A percentile compares a stretch with the other conserved stretches of the same genome.
Evolutionary conservation across 1,284 basidiomycete species (phyloP).

Genomic region (Cryptococcus sp.): DNA sequence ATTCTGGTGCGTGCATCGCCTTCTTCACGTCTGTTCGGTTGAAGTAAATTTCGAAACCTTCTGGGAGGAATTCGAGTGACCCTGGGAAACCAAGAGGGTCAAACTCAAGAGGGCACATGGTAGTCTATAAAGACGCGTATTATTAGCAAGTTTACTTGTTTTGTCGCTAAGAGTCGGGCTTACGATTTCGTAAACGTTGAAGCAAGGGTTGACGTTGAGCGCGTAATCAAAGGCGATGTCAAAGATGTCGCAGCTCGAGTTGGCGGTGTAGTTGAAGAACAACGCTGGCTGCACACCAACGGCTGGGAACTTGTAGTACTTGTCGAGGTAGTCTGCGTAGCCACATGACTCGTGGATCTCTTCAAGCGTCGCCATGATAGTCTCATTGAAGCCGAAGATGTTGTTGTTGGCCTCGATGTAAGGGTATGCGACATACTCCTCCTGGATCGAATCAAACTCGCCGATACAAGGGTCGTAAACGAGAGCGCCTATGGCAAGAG

Average conservation of each 20-base stretch:
- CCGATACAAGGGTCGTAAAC: slow-evolving; percentile 36
- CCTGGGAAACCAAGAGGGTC: slow-evolving; percentile 1
- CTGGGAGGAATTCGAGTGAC: not conserved
- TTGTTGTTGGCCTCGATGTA: slow-evolving; percentile 13
- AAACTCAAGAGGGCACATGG: not conserved
- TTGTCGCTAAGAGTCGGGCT: slow-evolving; percentile 14
- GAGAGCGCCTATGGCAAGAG: slow-evolving; percentile 23
- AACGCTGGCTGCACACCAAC: slow-evolving; percentile 46
- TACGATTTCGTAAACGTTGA: slow-evolving; percentile 70
- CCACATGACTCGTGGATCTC: slow-evolving; percentile 60
- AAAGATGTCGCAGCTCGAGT: slow-evolving; percentile 66
- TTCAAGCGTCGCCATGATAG: slow-evolving; percentile 64
- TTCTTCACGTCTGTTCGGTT: slow-evolving; percentile 67
- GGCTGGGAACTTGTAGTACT: slow-evolving; percentile 66
- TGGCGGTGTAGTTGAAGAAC: slow-evolving; percentile 18
- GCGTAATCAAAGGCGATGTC: slow-evolving; percentile 64
- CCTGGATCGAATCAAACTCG: slow-evolving; percentile 59
- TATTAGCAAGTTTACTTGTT: not conserved
- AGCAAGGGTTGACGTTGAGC: slow-evolving; percentile 67
- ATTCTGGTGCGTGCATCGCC: slow-evolving; percentile 68
- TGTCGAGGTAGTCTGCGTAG: slow-evolving; percentile 64
- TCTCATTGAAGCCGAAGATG: slow-evolving; percentile 47
- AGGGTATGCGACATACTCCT: slow-evolving; percentile 62
- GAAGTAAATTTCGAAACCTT: slow-evolving; percentile 59
- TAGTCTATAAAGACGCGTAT: not conserved